phyloP scores from a whole-genome alignment of 1,284 basidiomycete species.

The Melampsora abietis-canadensis region DNA sequence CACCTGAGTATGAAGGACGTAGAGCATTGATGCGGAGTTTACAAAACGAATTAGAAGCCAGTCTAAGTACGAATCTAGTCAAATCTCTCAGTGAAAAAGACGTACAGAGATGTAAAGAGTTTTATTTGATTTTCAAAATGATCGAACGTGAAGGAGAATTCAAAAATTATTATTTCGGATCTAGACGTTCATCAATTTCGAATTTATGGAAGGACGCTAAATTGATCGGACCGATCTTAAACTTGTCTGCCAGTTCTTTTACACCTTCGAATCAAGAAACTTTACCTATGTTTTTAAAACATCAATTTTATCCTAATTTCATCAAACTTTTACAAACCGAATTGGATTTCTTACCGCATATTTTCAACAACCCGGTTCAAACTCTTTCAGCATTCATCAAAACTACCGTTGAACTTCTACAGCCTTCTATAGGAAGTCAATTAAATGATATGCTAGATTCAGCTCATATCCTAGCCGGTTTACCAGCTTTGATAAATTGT shows the following conservation, averaged over 20 bases:
- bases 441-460: constrained; percentile 65
- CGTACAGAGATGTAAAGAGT: constrained; percentile 67
- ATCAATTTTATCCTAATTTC: constrained; percentile 67
- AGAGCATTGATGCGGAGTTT: constrained; percentile 78
- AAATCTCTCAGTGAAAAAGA: constrained; percentile 59
- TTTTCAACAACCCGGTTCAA: constrained; percentile 72
- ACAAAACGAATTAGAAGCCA: constrained; percentile 87
- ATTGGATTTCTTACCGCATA: constrained; percentile 68
- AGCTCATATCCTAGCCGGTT: constrained; percentile 55
- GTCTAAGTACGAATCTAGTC: constrained; percentile 73
- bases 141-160: constrained; percentile 88
- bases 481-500: constrained; percentile 45
- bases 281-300: constrained; percentile 68
- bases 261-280: constrained; percentile 27
- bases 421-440: constrained; percentile 74
- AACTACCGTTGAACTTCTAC: constrained; percentile 69
- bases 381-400: constrained; percentile 76
- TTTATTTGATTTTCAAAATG: constrained; percentile 78
- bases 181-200: constrained; percentile 65
- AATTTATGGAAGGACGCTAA: constrained; percentile 62
- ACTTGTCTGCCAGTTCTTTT: constrained; percentile 14
- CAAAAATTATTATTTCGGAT: constrained; percentile 84
- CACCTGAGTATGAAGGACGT: constrained; percentile 75
- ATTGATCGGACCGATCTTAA: constrained; percentile 49
- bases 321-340: constrained; percentile 67